Conservation (phyloP, 2,329 filamentous ascomycete genomes). For the Fusarium gaditjirri region DNA sequence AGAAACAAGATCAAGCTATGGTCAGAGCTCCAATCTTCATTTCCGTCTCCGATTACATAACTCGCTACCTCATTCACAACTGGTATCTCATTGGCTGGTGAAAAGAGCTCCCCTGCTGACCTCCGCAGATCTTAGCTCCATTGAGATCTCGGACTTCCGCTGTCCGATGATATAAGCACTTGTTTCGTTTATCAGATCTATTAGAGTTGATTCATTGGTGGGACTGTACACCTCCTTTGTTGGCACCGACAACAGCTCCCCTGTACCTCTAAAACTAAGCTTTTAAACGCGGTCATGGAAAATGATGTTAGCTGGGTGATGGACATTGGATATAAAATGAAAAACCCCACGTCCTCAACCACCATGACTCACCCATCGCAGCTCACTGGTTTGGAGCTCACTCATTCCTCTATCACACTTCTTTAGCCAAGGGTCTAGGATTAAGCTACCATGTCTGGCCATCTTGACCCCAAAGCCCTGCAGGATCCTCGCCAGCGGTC, state of each 20-base stretch:
- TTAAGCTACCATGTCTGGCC: constrained; percentile 24
- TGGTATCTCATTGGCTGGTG: rapidly evolving
- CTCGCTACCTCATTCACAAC: rapidly evolving
- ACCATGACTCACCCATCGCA: constrained; percentile 24
- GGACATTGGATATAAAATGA: constrained; percentile 8
- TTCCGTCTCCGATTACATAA: constrained; percentile 6
- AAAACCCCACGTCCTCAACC: constrained; percentile 11
- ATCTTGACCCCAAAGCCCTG: constrained; percentile 31
- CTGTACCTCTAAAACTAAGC: not conserved
- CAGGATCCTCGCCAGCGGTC: constrained; percentile 29
- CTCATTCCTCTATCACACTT: not conserved
- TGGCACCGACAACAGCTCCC: constrained; percentile 1
- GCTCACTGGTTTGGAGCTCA: constrained; percentile 26
- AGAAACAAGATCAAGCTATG: constrained; percentile 1
- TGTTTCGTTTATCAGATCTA: constrained; percentile 4
- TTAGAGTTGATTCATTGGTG: not conserved
- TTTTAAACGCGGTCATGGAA: not conserved
- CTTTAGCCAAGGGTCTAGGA: not conserved
- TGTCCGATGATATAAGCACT: not conserved
- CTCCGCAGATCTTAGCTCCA: not conserved
- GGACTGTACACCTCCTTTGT: not conserved
- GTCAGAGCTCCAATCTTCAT: not conserved
- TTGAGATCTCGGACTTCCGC: not conserved
- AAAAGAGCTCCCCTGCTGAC: not conserved
- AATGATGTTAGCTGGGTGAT: not conserved